Evolutionary conservation across 148 eudicot genomes (phyloP).

Genomic region (Persicaria tinctoria): DNA sequence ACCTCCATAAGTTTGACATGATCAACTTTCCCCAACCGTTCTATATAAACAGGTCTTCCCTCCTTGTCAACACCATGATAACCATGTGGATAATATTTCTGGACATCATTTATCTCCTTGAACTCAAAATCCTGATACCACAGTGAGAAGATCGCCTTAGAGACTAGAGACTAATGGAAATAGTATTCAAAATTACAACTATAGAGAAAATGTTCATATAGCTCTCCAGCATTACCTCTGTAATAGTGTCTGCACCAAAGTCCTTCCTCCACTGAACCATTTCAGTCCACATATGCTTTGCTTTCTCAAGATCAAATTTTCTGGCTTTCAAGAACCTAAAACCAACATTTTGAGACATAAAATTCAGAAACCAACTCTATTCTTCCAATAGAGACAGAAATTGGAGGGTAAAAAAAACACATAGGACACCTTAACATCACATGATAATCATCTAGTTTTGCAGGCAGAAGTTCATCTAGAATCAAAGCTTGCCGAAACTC

Average conservation of each 20-base stretch:
- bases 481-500: conserved; percentile 45
- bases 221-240: conserved; percentile 27
- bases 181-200: background rate
- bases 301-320: conserved; percentile 61
- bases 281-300: conserved; percentile 73
- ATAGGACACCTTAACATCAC: conserved; percentile 45
- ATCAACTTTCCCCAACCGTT: conserved; percentile 85
- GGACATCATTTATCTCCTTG: conserved; percentile 68
- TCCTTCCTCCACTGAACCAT: conserved; percentile 74
- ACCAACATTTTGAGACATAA: conserved; percentile 1
- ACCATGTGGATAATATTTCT: conserved; percentile 89
- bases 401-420: background rate
- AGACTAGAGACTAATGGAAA: background rate
- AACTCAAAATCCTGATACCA: conserved; percentile 71
- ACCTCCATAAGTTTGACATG: conserved; percentile 85
- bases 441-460: conserved; percentile 53
- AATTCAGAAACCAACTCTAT: background rate
- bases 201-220: conserved; percentile 1
- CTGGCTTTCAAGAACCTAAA: conserved; percentile 66
- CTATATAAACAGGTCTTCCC: conserved; percentile 91
- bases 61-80: conserved; percentile 94
- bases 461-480: conserved; percentile 45
- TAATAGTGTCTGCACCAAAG: conserved; percentile 54
- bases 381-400: background rate
- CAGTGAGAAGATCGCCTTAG: conserved; percentile 1